phyloP scores from a whole-genome alignment of 257 asterid genomes.

The Nicotiana otophora region DNA sequence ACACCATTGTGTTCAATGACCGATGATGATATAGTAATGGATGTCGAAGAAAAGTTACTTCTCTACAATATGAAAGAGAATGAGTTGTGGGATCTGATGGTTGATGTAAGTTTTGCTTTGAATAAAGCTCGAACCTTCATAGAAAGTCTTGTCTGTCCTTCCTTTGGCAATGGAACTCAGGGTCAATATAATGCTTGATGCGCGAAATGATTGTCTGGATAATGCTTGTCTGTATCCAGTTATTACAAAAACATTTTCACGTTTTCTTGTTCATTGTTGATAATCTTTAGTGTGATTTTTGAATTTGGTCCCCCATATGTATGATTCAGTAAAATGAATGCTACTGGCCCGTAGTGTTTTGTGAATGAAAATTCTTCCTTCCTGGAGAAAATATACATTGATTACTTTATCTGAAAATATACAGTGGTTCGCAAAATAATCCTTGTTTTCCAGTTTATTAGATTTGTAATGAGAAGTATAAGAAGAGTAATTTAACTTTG shows the following conservation, averaged over 20 bases:
- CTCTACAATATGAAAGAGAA: slow-evolving; percentile 7
- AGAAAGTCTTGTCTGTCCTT: slow-evolving; percentile 17
- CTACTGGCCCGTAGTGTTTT: no score
- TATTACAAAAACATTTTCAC: not conserved
- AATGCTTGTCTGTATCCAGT: not conserved
- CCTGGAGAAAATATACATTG: no score
- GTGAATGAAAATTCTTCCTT: no score
- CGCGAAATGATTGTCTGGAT: not conserved
- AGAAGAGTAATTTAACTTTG: no score
- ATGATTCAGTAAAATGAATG: no score
- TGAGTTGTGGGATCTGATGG: not conserved
- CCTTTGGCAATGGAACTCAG: not conserved
- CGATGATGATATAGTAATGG: not conserved
- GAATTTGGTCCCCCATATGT: no score
- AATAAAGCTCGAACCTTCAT: not conserved
- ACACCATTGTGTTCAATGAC: no score
- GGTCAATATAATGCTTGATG: not conserved
- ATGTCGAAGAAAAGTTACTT: slow-evolving; percentile 3
- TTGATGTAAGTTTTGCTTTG: not conserved
- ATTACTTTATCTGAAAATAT: no score
- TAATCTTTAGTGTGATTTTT: no score
- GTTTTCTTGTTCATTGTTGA: no score
- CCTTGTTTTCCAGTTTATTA: no score
- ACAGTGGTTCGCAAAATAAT: slow-evolving; percentile 4
- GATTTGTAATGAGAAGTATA: no score